phyloP scores from a whole-genome alignment of 2,329 filamentous ascomycete genomes.

The Colletotrichum eremochloae region DNA sequence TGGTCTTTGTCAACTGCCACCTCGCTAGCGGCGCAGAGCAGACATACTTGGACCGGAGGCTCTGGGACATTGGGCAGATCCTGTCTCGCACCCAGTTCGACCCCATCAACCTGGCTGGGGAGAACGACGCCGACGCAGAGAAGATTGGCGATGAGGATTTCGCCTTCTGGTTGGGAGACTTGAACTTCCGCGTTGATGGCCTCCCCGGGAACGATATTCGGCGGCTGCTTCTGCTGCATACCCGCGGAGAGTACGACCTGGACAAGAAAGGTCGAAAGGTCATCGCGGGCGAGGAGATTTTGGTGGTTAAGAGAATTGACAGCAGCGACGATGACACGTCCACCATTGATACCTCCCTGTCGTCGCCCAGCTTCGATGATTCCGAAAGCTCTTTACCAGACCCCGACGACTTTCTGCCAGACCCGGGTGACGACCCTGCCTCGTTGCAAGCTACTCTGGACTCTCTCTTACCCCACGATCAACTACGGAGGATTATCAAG shows the following conservation, averaged over 20 bases:
- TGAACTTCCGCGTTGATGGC: conserved; percentile 93
- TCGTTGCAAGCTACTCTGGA: conserved; percentile 90
- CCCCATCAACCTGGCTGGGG: conserved; percentile 75
- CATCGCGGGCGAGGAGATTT: conserved; percentile 58
- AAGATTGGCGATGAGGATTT: conserved; percentile 92
- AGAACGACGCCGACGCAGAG: conserved; percentile 74
- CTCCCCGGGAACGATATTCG: conserved; percentile 93
- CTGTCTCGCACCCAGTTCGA: conserved; percentile 81
- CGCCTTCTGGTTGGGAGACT: conserved; percentile 94
- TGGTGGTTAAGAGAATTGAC: conserved; percentile 50
- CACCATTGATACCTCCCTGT: conserved; percentile 50
- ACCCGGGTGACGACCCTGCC: conserved; percentile 81
- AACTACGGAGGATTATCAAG: conserved; percentile 81
- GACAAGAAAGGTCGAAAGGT: conserved; percentile 56
- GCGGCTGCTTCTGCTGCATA: conserved; percentile 84
- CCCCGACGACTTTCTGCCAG: conserved; percentile 75
- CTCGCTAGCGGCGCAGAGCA: conserved; percentile 88
- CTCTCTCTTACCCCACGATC: conserved; percentile 90
- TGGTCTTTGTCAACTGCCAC: conserved; percentile 94
- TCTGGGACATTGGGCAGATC: conserved; percentile 91
- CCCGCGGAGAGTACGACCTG: conserved; percentile 80
- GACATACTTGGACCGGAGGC: conserved; percentile 81
- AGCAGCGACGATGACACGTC: conserved; percentile 62
- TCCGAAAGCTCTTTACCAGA: conserved; percentile 65
- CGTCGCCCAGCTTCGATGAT: conserved; percentile 52